phyloP scores from a whole-genome alignment of 352 stramenopile genomes.

The Pythium dissotocum region DNA sequence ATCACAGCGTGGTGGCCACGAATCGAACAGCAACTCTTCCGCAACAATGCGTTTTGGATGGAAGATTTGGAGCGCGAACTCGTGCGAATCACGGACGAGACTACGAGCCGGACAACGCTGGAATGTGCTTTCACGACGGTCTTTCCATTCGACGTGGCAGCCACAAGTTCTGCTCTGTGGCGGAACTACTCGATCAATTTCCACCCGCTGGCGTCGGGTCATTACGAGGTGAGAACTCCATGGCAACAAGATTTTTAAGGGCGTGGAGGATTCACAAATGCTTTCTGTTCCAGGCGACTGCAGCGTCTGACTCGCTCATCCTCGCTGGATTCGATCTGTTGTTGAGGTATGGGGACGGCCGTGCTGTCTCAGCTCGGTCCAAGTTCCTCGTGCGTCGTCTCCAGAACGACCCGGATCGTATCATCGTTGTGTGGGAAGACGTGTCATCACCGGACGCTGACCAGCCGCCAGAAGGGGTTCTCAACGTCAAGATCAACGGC shows the following conservation, averaged over 20 bases:
- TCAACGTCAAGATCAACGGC: neutral
- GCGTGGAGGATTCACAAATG: too few relatives aligned
- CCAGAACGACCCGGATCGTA: neutral
- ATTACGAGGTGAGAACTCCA: neutral
- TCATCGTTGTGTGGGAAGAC: slow-evolving; percentile 5
- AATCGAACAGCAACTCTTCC: slow-evolving; percentile 3
- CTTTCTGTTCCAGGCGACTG: neutral
- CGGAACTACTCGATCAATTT: neutral
- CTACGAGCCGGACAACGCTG: neutral
- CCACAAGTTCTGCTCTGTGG: neutral
- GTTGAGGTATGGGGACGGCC: neutral
- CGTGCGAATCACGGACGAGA: neutral
- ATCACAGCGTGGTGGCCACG: neutral
- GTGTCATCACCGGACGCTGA: neutral
- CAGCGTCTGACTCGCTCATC: neutral
- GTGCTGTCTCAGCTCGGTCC: neutral
- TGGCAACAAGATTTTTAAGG: too few relatives aligned
- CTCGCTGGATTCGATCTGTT: neutral
- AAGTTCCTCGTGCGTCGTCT: neutral
- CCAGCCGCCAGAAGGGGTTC: neutral
- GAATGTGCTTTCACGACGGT: neutral
- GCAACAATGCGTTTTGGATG: slow-evolving; percentile 12
- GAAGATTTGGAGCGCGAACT: slow-evolving; percentile 5
- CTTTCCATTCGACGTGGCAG: neutral
- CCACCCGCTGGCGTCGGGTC: neutral